Evolutionary conservation across 2,329 filamentous ascomycete genomes (phyloP), one percentile per base, ranked within the genome.

Genomic region (Sporothrix humicola): DNA sequence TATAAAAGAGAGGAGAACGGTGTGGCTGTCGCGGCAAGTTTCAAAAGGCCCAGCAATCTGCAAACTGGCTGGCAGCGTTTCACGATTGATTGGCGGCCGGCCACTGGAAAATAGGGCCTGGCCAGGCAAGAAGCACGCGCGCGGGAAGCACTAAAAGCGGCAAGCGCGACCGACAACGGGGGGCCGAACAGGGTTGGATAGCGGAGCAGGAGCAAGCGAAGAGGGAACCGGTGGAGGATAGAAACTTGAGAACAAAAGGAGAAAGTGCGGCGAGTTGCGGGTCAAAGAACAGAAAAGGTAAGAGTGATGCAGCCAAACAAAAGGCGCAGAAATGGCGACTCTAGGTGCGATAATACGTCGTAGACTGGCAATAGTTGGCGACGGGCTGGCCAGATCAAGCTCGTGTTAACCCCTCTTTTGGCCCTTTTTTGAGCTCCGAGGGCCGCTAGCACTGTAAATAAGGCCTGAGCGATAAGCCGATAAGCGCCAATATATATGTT

Each of bases 381-480:
- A 56, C 52, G 54, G 54, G 52, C 44, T 63, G 54, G 69, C 54
- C 26, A 50, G 42, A 59, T 63, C 69, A 26, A 42, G 56, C 20
- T 54, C 9, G 46, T 31, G 15, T 13, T 23, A 58, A 42, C 69
- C 44, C 69, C 54, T 71, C 69, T 59, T 59, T 26, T 66, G 42
- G 61, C n/a, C 31, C 20, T 20, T 44, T 58, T 20, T 26, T 48
- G 46, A 20, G 17, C 23, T 13, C 31, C 52, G 26, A n/a, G 9
- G 12, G 13, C 26, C 20, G 10, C 37, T 20, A n/a, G 20, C 8
- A 37, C 31, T 37, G 31, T 37, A 37, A 15, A 4, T 20, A 58
- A 17, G 31, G 46, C 26, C 46, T 54, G 46, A 8, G 17, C 17
- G 58, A 72, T 66, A 72, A 65, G 69, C 58, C 17, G 70, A 72